These are phyloP conservation scores for Russula brevipes DNA, from an alignment of 768 basidiomycete species.

Conservation along the genomic window DNA sequence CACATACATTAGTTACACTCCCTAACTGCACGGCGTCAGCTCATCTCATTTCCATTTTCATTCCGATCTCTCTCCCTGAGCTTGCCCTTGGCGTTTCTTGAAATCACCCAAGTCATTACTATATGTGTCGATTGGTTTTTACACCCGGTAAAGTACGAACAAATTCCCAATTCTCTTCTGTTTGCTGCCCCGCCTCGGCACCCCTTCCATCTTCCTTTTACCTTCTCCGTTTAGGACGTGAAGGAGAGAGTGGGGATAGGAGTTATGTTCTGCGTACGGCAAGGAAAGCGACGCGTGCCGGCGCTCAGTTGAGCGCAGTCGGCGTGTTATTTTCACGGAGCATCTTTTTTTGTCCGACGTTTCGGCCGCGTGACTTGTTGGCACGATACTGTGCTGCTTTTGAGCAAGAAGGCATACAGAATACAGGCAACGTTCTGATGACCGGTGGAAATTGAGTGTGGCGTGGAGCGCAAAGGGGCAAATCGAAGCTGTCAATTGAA, in stretches of 20 bases:
- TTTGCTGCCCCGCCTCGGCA: no score
- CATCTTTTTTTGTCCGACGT: no score
- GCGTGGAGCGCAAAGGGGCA: no score
- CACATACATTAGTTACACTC: not conserved
- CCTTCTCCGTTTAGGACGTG: not conserved
- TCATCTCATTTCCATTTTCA: not conserved
- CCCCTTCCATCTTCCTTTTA: not conserved
- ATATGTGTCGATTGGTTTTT: not conserved
- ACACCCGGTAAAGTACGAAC: not conserved
- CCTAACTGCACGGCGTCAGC: not conserved
- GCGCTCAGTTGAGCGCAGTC: no score
- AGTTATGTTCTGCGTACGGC: not conserved
- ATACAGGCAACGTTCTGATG: no score
- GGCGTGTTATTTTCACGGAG: no score
- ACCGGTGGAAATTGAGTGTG: no score
- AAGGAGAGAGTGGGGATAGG: no score
- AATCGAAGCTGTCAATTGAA: no score
- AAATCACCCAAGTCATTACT: not conserved
- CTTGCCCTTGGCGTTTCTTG: conserved; percentile 2
- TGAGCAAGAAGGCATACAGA: no score
- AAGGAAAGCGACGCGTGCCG: not conserved
- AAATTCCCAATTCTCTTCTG: not conserved
- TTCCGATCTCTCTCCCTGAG: not conserved
- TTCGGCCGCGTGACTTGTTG: not conserved
- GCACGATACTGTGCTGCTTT: no score